Evolutionary conservation across 2,329 filamentous ascomycete genomes (phyloP), one percentile per base, ranked within the genome.

Genomic region (Fusarium denticulatum): DNA sequence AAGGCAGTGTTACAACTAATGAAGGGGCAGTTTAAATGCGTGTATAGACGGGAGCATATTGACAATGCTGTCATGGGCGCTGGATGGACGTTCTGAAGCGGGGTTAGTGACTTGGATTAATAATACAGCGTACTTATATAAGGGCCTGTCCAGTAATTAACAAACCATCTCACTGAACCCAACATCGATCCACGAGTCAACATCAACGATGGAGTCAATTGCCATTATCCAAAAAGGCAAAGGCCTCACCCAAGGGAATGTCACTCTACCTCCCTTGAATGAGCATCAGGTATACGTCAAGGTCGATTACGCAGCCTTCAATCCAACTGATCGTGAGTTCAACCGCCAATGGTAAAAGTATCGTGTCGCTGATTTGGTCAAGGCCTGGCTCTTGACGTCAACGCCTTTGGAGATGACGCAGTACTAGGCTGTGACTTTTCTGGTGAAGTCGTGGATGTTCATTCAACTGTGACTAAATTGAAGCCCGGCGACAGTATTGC

Each of bases 361-460:
- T n/a, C n/a, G n/a, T n/a, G 18, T 26, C 13, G 26, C 45, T 47
- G 45, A 47, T 15, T 30, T 15, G 13, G 6, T 7, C 2, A 4
- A 50, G 63, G 80, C 76, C 81, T 34, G 69, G 80, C 76, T 6
- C 77, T 84, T 40, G 82, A 83, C 52, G 26, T 59, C 5, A 80
- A 83, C 40, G 81, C 79, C 6, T 84, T 85, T 34, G 82, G 81
- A 3, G 79, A 83, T 9, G 81, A 72, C 7, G 77, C 79, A 2
- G 79, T 84, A 3, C 62, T 83, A 0, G 83, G 82, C 12, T 79
- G 76, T 4, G 83, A 84, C 40, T 84, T 83, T 60, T 74, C 77
- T 2, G 83, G 83, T 0, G 72, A 49, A 3, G 82, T 84, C 1
- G 78, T 79, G 18, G 50, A 72, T n/a, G 24, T 80, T 0, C 84